Conservation (phyloP, 2,329 filamentous ascomycete genomes). For the Zelopaecilomyces penicillatus region DNA sequence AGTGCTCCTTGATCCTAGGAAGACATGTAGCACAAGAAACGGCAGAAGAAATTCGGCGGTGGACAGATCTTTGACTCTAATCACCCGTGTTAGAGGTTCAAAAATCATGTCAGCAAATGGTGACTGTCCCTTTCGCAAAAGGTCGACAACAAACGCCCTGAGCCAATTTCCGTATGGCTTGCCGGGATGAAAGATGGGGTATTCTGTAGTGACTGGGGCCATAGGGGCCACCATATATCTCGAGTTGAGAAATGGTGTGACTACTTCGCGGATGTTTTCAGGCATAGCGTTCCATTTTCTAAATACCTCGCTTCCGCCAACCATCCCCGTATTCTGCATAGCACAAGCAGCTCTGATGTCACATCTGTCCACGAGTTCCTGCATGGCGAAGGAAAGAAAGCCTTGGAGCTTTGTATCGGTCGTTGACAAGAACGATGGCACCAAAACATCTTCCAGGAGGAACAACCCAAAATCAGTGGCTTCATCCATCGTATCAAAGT, state of each 20-base stretch:
- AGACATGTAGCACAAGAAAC: slow-evolving; percentile 74
- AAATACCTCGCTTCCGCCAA: slow-evolving; percentile 52
- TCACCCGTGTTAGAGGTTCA: slow-evolving; percentile 69
- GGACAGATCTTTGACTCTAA: slow-evolving; percentile 75
- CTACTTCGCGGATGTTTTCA: slow-evolving; percentile 65
- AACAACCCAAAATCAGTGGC: slow-evolving; percentile 80
- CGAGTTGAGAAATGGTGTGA: slow-evolving; percentile 84
- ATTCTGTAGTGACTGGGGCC: slow-evolving; percentile 47
- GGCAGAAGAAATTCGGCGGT: slow-evolving; percentile 85
- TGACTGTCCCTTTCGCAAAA: slow-evolving; percentile 70
- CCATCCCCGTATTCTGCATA: slow-evolving; percentile 28
- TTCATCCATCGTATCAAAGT: slow-evolving; percentile 72
- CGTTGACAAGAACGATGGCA: slow-evolving; percentile 84
- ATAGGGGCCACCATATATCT: slow-evolving; percentile 66
- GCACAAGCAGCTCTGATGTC: slow-evolving; percentile 55
- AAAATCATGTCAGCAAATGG: slow-evolving; percentile 71
- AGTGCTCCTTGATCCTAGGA: slow-evolving; percentile 58
- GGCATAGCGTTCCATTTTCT: slow-evolving; percentile 72
- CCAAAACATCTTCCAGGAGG: slow-evolving; percentile 76
- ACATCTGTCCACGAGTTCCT: slow-evolving; percentile 74
- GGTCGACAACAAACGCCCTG: slow-evolving; percentile 67
- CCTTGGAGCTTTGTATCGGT: slow-evolving; percentile 83
- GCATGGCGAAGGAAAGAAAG: slow-evolving; percentile 90
- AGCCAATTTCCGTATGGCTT: slow-evolving; percentile 76
- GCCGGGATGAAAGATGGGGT: slow-evolving; percentile 67